Evolutionary conservation across 116 monocot genomes (phyloP), one percentile per base, ranked within the genome.

Genomic region (Papilionanthe hybrid): DNA sequence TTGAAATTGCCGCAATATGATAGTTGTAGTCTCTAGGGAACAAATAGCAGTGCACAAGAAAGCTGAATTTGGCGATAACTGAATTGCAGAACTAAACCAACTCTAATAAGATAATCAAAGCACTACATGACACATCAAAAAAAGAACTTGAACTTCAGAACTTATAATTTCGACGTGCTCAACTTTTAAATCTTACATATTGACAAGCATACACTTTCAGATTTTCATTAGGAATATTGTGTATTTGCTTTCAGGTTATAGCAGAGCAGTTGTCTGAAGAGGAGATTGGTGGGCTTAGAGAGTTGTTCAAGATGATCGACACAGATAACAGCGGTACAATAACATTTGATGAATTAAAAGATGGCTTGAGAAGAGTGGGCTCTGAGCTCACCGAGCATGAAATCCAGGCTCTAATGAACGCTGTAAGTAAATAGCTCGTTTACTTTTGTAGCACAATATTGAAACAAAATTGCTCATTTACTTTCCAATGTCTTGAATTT

Each of bases 261-360:
- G 90, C 92, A 72, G 94, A 90, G 72, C 85, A 82, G 65, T 83
- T 91, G 28, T 93, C 93, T 79, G 93, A 93, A 79, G 93, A 93
- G 81, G 93, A 93, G 72, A 93, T 93, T 47, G 91, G 89, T 65
- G 93, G 93, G 49, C 85, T 93, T 17, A 90, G 87, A 71, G 87
- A 89, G 75, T 72, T 93, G 71, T 93, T 93, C 79, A 90, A 83
- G 57, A 91, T 89, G 88, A 91, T 91, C 20, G 91, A 91, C 48
- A 84, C 88, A 25, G 91, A 91, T 82, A 88, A 88, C 57, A 93
- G 93, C 42, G 93, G 91, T 22, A 89, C 91, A 41, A 93, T 93
- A 78, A 93, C 93, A 27, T 93, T 91, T 75, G 91, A 91, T 67
- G 91, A 93, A 83, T 86, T 93, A 18, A 93, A 91, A 83, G 86